These are phyloP conservation scores for Dianthus caryophyllus DNA, from an alignment of 148 eudicot species.

Conservation along the genomic window DNA sequence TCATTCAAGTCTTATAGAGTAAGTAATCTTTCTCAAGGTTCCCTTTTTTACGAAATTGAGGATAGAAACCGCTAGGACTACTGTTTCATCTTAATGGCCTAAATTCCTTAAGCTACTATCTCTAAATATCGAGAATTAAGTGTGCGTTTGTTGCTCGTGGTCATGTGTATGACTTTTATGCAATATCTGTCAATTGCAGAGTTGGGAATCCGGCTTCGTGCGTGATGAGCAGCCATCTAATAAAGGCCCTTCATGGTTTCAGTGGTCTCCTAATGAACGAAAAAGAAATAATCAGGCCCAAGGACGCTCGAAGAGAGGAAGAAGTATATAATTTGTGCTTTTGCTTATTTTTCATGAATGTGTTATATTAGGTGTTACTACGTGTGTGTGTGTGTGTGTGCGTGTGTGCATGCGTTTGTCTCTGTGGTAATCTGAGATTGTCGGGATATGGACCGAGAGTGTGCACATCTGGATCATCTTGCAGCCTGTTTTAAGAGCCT, in stretches of 20 bases:
- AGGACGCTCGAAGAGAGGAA: slow-evolving; percentile 24
- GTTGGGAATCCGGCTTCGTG: slow-evolving; percentile 34
- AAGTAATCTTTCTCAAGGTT: too few relatives aligned
- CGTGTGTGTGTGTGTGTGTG: slow-evolving; percentile 1
- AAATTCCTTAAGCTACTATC: background rate
- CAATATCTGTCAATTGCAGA: slow-evolving; percentile 34
- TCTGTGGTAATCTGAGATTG: too few relatives aligned
- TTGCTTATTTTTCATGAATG: slow-evolving; percentile 4
- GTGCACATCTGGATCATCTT: background rate
- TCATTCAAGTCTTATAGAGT: background rate
- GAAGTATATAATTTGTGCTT: slow-evolving; percentile 40
- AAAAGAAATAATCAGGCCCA: slow-evolving; percentile 28
- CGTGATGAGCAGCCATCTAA: slow-evolving; percentile 38
- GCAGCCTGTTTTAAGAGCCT: background rate
- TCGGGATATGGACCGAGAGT: background rate
- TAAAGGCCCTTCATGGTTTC: slow-evolving; percentile 47
- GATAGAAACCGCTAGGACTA: background rate
- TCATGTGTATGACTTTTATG: slow-evolving; percentile 9
- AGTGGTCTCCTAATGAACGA: slow-evolving; percentile 33
- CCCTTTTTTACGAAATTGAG: too few relatives aligned
- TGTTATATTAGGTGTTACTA: background rate
- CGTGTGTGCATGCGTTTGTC: background rate
- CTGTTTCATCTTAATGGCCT: background rate
- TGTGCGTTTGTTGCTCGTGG: background rate
- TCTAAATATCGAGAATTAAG: background rate